Evolutionary conservation across 2,329 filamentous ascomycete species (phyloP).

Genomic region (Penicillium sumatraense): DNA sequence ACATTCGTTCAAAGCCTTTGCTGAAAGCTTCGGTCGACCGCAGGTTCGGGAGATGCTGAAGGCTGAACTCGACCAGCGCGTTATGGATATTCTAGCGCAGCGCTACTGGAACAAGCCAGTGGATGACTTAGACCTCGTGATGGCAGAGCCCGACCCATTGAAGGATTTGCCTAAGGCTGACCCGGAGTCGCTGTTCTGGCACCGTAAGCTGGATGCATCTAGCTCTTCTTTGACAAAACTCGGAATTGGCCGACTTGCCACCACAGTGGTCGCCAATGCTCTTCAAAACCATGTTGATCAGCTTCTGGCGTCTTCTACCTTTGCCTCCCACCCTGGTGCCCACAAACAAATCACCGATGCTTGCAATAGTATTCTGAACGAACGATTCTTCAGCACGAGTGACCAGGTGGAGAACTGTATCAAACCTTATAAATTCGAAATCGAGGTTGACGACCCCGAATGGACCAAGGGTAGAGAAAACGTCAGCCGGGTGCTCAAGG

Average conservation of each 20-base stretch:
- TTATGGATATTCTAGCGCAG: constrained; percentile 88
- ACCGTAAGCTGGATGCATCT: constrained; percentile 89
- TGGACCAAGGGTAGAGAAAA: constrained; percentile 87
- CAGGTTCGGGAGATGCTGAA: constrained; percentile 91
- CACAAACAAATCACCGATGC: constrained; percentile 91
- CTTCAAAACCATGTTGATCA: constrained; percentile 82
- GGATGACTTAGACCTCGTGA: constrained; percentile 72
- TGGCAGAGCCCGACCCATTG: constrained; percentile 72
- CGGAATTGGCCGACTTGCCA: constrained; percentile 89
- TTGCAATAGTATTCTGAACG: constrained; percentile 85
- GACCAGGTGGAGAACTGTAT: constrained; percentile 99
- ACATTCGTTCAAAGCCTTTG: constrained; percentile 94
- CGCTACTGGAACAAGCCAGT: constrained; percentile 98
- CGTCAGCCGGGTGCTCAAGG: constrained; percentile 77
- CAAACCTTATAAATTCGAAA: constrained; percentile 98
- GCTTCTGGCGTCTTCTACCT: constrained; percentile 79
- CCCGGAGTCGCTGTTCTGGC: constrained; percentile 86
- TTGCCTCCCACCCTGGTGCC: constrained; percentile 87
- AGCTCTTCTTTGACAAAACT: constrained; percentile 89
- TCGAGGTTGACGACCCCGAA: constrained; percentile 89
- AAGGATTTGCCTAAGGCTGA: constrained; percentile 83
- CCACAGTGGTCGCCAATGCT: constrained; percentile 85
- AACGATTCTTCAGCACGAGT: constrained; percentile 93
- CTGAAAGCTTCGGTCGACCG: constrained; percentile 83
- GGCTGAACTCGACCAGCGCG: constrained; percentile 88